Conservation (phyloP, 2,329 filamentous ascomycete genomes). For the Neofusicoccum cordaticola region DNA sequence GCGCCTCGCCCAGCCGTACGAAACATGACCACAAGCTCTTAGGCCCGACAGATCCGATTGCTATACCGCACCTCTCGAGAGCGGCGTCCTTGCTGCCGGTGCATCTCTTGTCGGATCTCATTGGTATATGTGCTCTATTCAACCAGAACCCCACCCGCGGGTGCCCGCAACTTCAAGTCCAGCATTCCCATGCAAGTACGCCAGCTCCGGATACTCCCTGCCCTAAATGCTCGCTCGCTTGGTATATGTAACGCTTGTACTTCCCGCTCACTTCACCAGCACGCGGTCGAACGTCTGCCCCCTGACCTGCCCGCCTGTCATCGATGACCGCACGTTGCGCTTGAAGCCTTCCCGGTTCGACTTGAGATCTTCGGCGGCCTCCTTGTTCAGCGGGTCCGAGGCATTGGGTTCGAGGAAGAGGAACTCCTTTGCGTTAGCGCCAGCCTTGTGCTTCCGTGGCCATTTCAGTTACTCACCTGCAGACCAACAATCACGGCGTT, state of each 20-base stretch:
- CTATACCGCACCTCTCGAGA: not conserved
- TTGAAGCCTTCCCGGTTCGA: conserved; percentile 84
- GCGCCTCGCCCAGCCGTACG: not conserved
- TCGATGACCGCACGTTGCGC: conserved; percentile 79
- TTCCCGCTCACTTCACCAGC: conserved; percentile 3
- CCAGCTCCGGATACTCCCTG: conserved; percentile 16
- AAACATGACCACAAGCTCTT: not conserved
- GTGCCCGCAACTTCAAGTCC: conserved; percentile 2
- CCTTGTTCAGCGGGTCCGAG: conserved; percentile 96
- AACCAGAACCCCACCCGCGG: not conserved
- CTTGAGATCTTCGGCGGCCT: conserved; percentile 89
- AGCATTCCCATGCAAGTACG: conserved; percentile 15
- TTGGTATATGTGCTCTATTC: conserved; percentile 12
- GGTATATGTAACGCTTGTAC: not conserved
- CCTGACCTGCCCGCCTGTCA: conserved; percentile 76
- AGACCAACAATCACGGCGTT: conserved; percentile 95
- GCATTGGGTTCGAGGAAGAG: conserved; percentile 97
- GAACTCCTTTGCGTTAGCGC: conserved; percentile 58
- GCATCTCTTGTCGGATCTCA: conserved; percentile 2
- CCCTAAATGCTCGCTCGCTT: conserved; percentile 17
- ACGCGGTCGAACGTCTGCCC: conserved; percentile 76
- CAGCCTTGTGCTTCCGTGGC: not conserved
- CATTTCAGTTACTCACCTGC: conserved; percentile 56
- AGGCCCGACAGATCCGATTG: too few species aligned
- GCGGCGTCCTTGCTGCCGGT: not conserved